Evolutionary conservation across 352 stramenopile genomes (phyloP).

Genomic region (Plasmopara muralis): DNA sequence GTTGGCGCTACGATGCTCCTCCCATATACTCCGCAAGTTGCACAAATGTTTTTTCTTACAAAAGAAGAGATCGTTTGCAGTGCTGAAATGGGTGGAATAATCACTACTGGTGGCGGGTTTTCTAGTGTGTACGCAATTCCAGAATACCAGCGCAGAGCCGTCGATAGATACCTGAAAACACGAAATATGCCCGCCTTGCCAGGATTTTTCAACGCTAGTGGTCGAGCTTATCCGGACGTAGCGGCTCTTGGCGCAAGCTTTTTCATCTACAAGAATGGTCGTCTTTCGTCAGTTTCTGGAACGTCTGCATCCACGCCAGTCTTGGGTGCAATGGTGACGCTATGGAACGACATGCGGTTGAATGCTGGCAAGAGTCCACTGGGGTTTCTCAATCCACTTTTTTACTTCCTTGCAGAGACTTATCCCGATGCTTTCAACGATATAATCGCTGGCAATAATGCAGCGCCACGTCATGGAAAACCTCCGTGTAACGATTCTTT

Average conservation of each 20-base stretch:
- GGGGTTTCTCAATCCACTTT: slow-evolving; percentile 81
- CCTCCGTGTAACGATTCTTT: slow-evolving; percentile 75
- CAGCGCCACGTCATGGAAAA: slow-evolving; percentile 32
- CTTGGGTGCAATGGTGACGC: slow-evolving; percentile 77
- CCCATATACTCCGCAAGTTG: slow-evolving; percentile 10
- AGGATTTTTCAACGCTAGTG: slow-evolving; percentile 76
- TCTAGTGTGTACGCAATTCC: slow-evolving; percentile 73
- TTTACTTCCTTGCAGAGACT: slow-evolving; percentile 70
- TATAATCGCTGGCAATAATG: slow-evolving; percentile 82
- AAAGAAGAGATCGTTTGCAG: slow-evolving; percentile 78
- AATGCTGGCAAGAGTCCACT: slow-evolving; percentile 74
- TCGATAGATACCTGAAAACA: slow-evolving; percentile 58
- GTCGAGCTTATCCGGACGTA: slow-evolving; percentile 87
- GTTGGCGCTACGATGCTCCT: slow-evolving; percentile 86
- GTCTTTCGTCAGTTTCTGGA: slow-evolving; percentile 47
- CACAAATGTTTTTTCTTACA: slow-evolving; percentile 54
- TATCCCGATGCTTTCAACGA: slow-evolving; percentile 74
- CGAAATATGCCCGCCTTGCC: slow-evolving; percentile 34
- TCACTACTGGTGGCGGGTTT: slow-evolving; percentile 86
- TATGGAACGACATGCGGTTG: slow-evolving; percentile 82
- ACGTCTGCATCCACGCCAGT: slow-evolving; percentile 85
- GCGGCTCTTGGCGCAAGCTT: slow-evolving; percentile 67
- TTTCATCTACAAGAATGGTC: slow-evolving; percentile 51
- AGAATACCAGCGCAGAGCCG: slow-evolving; percentile 62
- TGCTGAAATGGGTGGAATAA: slow-evolving; percentile 53